Evolutionary conservation across 768 basidiomycete species (phyloP).

Genomic region (Podaxis sp.): DNA sequence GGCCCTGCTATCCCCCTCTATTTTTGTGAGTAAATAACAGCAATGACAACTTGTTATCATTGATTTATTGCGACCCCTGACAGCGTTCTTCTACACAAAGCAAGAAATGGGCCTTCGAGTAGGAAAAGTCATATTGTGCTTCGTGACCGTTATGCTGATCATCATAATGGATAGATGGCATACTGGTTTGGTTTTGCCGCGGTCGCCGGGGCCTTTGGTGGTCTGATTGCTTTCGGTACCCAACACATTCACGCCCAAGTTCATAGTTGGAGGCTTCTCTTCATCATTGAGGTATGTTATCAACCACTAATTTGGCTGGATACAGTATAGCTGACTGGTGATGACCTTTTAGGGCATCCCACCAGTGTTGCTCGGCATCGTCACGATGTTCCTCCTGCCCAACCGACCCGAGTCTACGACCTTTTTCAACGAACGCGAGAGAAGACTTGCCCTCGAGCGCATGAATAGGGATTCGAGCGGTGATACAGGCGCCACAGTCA

Average conservation of each 20-base stretch:
- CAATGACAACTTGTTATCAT: neutral
- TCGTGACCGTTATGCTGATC: neutral
- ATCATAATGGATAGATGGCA: conserved; percentile 45
- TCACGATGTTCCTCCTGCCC: conserved; percentile 57
- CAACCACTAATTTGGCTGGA: neutral
- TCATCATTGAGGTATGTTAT: conserved; percentile 66
- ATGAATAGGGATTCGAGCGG: conserved; percentile 67
- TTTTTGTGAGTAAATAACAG: conserved; percentile 53
- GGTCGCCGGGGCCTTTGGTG: conserved; percentile 82
- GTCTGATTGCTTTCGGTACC: conserved; percentile 80
- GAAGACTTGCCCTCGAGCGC: conserved; percentile 63
- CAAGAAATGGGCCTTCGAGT: conserved; percentile 71
- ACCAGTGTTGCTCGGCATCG: conserved; percentile 59
- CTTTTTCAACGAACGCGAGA: conserved; percentile 52
- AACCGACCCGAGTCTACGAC: conserved; percentile 70
- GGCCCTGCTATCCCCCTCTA: conserved; percentile 78
- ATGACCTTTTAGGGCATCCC: conserved; percentile 55
- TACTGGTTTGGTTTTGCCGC: conserved; percentile 87
- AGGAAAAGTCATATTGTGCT: conserved; percentile 12
- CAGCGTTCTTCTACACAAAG: conserved; percentile 79
- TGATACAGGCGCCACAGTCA: conserved; percentile 63
- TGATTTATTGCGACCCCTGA: neutral
- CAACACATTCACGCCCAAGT: conserved; percentile 56
- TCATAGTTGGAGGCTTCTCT: conserved; percentile 61
- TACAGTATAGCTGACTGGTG: neutral